A percentile compares a stretch with the other conserved stretches of the same genome.
Evolutionary conservation across 306 rosid species (phyloP).

Genomic region (Glycine tomentella): DNA sequence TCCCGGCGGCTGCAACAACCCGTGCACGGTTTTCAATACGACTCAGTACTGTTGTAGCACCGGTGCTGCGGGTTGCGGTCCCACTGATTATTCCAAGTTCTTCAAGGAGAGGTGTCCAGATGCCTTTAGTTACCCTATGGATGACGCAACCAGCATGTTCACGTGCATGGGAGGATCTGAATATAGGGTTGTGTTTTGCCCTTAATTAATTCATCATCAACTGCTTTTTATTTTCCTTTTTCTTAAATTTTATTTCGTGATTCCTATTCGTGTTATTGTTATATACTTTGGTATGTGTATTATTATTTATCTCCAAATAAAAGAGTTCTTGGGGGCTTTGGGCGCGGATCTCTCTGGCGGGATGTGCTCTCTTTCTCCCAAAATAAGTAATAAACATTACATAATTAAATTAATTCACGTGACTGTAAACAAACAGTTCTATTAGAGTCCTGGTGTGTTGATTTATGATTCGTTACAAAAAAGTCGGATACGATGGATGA

Average conservation of each 20-base stretch:
- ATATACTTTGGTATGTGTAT: conserved; percentile 1
- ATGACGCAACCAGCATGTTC: conserved; percentile 58
- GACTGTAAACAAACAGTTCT: too few relatives aligned
- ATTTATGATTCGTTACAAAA: too few relatives aligned
- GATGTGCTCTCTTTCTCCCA: too few relatives aligned
- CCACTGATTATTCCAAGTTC: conserved; percentile 55
- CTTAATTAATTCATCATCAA: conserved; percentile 12
- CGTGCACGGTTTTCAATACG: conserved; percentile 57
- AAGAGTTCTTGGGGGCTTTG: not conserved
- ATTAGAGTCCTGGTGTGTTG: too few relatives aligned
- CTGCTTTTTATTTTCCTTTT: too few relatives aligned
- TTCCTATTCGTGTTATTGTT: not conserved
- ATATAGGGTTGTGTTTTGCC: conserved; percentile 59
- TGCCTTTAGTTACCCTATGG: conserved; percentile 62
- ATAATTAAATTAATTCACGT: too few relatives aligned
- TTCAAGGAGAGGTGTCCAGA: conserved; percentile 63
- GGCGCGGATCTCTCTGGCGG: too few relatives aligned
- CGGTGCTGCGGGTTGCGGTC: conserved; percentile 39
- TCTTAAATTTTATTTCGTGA: not conserved
- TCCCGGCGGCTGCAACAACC: conserved; percentile 61
- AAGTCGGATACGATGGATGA: too few relatives aligned
- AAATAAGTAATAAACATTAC: too few relatives aligned
- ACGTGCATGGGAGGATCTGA: conserved; percentile 54
- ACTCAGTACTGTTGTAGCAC: conserved; percentile 56
- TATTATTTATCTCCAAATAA: conserved; percentile 6